Evolutionary conservation across 768 basidiomycete species (phyloP).

Genomic region (Boletus rubescentipes): DNA sequence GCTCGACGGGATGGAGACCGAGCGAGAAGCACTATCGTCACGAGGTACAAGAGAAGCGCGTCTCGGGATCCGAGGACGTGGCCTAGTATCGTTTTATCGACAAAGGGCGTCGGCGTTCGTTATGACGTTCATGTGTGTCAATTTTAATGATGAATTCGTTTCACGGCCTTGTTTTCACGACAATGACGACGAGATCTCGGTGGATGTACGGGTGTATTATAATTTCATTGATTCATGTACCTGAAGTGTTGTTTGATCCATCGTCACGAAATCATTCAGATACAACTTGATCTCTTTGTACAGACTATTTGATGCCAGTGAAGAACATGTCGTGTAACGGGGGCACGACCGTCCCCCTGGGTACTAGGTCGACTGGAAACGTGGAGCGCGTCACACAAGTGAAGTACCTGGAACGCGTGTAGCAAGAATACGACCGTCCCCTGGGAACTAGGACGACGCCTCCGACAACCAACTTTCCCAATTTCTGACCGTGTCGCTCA

Average conservation of each 20-base stretch:
- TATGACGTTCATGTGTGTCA: not conserved
- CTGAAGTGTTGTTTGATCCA: not conserved
- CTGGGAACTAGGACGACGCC: constrained; percentile 1
- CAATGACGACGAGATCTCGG: not conserved
- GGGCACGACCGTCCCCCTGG: too few species aligned
- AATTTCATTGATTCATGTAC: not conserved
- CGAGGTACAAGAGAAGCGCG: constrained; percentile 21
- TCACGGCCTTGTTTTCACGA: not conserved
- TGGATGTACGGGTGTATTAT: not conserved
- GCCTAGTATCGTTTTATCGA: not conserved
- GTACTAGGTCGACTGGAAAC: too few species aligned
- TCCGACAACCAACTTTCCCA: constrained; percentile 34
- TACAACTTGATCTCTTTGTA: too few species aligned
- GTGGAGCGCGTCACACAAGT: not conserved
- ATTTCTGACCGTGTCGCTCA: constrained; percentile 14
- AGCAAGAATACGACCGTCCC: not conserved
- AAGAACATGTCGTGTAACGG: too few species aligned
- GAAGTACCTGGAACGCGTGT: not conserved
- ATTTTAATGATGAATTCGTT: not conserved
- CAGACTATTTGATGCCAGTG: too few species aligned
- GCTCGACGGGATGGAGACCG: constrained; percentile 58
- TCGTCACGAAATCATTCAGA: too few species aligned
- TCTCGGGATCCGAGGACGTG: constrained; percentile 23
- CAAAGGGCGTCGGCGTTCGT: not conserved
- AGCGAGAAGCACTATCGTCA: constrained; percentile 38